Base-by-base conservation (phyloP, 495 filamentous ascomycete genomes). In the Hypoxylon fragiforme region DNA sequence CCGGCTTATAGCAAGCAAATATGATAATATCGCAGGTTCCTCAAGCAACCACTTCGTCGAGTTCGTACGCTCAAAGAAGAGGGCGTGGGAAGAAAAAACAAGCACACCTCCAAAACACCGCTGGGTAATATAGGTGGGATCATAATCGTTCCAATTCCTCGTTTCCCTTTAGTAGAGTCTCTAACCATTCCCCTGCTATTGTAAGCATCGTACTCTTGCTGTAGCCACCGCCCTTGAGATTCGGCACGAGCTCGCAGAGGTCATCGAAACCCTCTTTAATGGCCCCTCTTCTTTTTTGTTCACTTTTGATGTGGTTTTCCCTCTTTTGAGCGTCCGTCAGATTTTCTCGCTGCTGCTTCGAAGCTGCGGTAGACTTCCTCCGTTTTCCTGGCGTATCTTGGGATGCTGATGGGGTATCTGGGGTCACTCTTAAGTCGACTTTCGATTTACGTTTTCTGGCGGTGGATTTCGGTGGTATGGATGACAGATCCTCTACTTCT, bases 271-370 rank as follows among this genome's bases (percentile, higher is more conserved):
- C 88, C 54, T 87, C 76, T 61, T 87, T 81, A 60, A 95, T 95
- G 15, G 87, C 71, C 22, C 86, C 85, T 43, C 91, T 80, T 35
- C 91, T 82, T 66, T 91, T 92, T 69, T 94, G 87, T 68, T 97
- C 91, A 28, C 90, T 95, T 42, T 82, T 77, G 60, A 95, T 95
- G 67, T 96, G 91, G 54, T 96, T 95, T 54, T 83, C 84, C 32
- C 90, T 76, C 71, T 94, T 95, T 67, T 96, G 86, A 47, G 87
- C 85, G 52, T 91, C 88, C 0, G 85, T 85, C 20, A 96, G 77
- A 59, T 92, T 92, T 67, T 91, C 86, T 16, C 90, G 81, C 0
- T 77, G 66, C 1, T 73, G 21, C 68, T 85, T 89, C 5, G 54
- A 26, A 38, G 44, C 67, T 7, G 53, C 3, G 22, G 55, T 49